Base-by-base conservation (phyloP, 2,329 filamentous ascomycete genomes). In the Pestalotiopsis sp. region DNA sequence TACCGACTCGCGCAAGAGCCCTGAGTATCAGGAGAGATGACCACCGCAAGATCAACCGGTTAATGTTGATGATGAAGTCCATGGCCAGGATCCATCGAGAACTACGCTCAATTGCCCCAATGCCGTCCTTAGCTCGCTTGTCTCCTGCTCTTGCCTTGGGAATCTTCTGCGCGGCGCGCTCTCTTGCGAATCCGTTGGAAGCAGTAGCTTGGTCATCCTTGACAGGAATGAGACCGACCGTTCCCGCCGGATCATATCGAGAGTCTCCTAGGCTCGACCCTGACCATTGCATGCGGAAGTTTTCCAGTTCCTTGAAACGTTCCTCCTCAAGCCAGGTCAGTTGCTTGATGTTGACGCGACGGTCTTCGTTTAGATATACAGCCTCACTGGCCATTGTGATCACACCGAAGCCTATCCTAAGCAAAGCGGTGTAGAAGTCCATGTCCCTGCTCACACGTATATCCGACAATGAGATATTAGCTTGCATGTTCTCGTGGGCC, bases 301-400 rank as follows among this genome's bases (percentile, higher is more conserved):
- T 82, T 73, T 96, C 90, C 3, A 97, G 84, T 75, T 98, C 94
- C 59, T 90, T 87, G 11, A 95, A 85, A 5, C 95, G 88, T 72
- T 97, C 93, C 74, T 95, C 93, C 77, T 99, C 96, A 3, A 98
- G 83, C 95, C 96, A 99, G 0, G 96, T 98, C 81, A 91, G 91
- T 45, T 87, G 84, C 72, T 90, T 90, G 2, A 97, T 84, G 70
- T 89, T 91, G 65, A 98, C 90, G 1, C 87, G 87, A 56, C 89
- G 89, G 60, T 95, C 95, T 79, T 98, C 95, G 70, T 98, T 97
- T 12, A 99, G 84, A 76, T 97, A 98, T 0, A 98, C 96, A 3
- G 95, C 95, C 80, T 98, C 95, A 74, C 94, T 97, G 0, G 96
- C 96, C 79, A 97, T 95, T 0, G 94, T 97, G 70, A 98, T 89